Percentiles rank a stretch among this genome's conserved stretches.
phyloP scores from a whole-genome alignment of 345 rosid genomes.

The Dipteronia sinensis region DNA sequence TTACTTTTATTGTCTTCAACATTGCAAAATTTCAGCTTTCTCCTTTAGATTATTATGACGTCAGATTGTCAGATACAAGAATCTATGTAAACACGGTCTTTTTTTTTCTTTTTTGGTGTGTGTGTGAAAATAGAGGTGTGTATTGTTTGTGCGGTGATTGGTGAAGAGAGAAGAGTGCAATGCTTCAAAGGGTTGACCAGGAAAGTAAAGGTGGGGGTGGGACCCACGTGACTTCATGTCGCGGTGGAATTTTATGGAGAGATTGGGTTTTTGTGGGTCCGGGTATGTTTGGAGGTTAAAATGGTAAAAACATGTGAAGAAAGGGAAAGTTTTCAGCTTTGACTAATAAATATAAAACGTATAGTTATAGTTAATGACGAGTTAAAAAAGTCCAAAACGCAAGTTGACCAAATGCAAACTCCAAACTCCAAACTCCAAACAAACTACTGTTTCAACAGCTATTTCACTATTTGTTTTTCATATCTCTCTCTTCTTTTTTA shows the following conservation, averaged over 20 bases:
- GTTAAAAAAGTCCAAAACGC: not conserved
- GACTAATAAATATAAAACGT: not conserved
- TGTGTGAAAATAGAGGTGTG: no score
- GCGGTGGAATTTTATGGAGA: slow-evolving; percentile 22
- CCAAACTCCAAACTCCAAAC: not conserved
- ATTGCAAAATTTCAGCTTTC: not conserved
- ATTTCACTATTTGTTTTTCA: no score
- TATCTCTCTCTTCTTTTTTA: no score
- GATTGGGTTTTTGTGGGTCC: not conserved
- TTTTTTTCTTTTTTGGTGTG: no score
- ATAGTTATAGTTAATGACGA: not conserved
- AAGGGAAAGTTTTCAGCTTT: slow-evolving; percentile 7
- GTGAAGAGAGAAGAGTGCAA: no score
- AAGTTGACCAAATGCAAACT: slow-evolving; percentile 22
- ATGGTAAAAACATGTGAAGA: not conserved
- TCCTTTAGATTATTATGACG: not conserved
- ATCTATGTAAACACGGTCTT: not conserved
- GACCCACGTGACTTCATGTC: slow-evolving; percentile 12
- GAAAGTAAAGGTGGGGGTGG: not conserved
- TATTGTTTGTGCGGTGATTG: no score
- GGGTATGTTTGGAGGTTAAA: no score
- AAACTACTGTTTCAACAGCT: no score
- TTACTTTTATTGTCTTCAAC: not conserved
- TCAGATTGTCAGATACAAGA: slow-evolving; percentile 1
- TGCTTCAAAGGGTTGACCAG: slow-evolving; percentile 28